Evolutionary conservation across 129 eudicot genomes (phyloP).

Genomic region (Ambrosia artemisiifolia): DNA sequence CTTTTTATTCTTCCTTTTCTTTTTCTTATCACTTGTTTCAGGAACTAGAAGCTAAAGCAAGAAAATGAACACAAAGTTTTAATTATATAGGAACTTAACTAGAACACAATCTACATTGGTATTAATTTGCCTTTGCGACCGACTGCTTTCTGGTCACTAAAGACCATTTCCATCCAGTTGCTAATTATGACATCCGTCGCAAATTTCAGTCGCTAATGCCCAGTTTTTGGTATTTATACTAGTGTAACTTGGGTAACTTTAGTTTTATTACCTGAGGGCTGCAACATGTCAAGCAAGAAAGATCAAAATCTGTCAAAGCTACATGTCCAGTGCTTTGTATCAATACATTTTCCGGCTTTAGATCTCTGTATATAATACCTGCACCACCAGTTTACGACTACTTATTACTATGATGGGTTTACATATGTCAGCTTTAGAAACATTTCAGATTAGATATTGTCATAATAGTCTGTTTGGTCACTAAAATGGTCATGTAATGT

Average conservation of each 20-base stretch:
- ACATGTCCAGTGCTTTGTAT: conserved; percentile 80
- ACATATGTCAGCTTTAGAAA: background rate
- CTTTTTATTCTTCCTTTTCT: conserved; percentile 42
- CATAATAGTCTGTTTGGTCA: background rate
- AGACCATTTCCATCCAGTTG: no score
- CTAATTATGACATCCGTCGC: no score
- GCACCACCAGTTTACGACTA: conserved; percentile 3
- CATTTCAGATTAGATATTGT: background rate
- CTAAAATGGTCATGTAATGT: background rate
- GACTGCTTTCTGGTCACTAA: no score
- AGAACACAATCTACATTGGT: background rate
- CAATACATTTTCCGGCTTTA: conserved; percentile 93
- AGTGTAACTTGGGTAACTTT: no score
- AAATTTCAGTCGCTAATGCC: no score
- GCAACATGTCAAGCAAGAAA: conserved; percentile 98
- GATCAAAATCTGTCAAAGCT: conserved; percentile 91
- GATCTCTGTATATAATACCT: conserved; percentile 96
- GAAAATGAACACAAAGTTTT: background rate
- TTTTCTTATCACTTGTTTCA: conserved; percentile 50
- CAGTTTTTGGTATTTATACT: no score
- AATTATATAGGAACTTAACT: background rate
- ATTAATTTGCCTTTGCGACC: background rate
- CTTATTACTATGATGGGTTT: background rate
- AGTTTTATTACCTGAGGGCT: conserved; percentile 66
- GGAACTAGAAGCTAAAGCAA: conserved; percentile 69